Percentiles rank a stretch among this genome's conserved stretches.
Conservation (phyloP, 2,329 filamentous ascomycete genomes). For the Venturia effusa region DNA sequence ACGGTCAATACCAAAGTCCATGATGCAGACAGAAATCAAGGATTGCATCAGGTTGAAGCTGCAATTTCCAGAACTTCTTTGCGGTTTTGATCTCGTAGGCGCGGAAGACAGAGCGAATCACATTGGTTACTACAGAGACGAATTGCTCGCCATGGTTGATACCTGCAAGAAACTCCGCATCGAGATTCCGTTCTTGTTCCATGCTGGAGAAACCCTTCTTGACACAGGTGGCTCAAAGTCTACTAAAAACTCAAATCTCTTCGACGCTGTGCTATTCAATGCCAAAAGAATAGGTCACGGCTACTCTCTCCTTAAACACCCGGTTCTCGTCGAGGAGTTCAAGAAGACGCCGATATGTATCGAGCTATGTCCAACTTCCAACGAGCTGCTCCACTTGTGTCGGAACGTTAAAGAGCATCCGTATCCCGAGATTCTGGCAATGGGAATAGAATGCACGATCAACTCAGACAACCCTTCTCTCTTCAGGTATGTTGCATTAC, state of each 20-base stretch:
- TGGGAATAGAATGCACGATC: slow-evolving; percentile 61
- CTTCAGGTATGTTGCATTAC: slow-evolving; percentile 52
- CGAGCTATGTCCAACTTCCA: slow-evolving; percentile 69
- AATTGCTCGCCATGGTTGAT: slow-evolving; percentile 47
- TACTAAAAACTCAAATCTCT: slow-evolving; percentile 47
- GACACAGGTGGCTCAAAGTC: slow-evolving; percentile 54
- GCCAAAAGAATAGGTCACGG: slow-evolving; percentile 65
- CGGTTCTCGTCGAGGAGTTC: slow-evolving; percentile 55
- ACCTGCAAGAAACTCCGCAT: slow-evolving; percentile 38
- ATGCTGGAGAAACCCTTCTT: slow-evolving; percentile 62
- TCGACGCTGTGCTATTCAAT: slow-evolving; percentile 55
- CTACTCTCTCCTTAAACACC: slow-evolving; percentile 57
- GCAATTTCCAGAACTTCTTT: slow-evolving; percentile 48
- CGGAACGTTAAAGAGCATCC: slow-evolving; percentile 54
- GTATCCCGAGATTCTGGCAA: slow-evolving; percentile 58
- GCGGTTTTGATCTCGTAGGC: slow-evolving; percentile 60
- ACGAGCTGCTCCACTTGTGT: slow-evolving; percentile 62
- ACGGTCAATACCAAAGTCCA: slow-evolving; percentile 41
- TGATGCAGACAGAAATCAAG: slow-evolving; percentile 42
- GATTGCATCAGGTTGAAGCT: slow-evolving; percentile 53
- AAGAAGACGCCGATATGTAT: slow-evolving; percentile 54
- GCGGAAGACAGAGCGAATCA: slow-evolving; percentile 51
- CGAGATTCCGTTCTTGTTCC: slow-evolving; percentile 62
- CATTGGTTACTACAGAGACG: slow-evolving; percentile 46
- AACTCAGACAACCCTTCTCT: slow-evolving; percentile 67